These are phyloP conservation scores for Monosporascus cannonballus DNA, from an alignment of 2,329 filamentous ascomycete species.

Conservation along the genomic window DNA sequence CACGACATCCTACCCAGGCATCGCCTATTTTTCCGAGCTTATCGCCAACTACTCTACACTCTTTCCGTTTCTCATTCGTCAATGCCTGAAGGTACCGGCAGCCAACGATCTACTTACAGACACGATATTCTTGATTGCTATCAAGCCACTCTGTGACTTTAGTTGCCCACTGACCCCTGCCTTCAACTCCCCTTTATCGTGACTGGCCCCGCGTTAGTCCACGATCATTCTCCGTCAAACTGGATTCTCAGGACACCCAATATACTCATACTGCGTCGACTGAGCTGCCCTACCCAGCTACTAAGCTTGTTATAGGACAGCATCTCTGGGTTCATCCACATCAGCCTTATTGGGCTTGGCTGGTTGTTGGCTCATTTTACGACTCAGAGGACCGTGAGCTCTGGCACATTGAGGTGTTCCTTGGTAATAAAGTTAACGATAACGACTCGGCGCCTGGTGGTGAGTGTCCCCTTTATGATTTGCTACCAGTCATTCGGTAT, in stretches of 20 bases:
- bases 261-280: not conserved
- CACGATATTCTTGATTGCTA: too few species aligned
- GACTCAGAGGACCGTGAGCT: constrained; percentile 33
- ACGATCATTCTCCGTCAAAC: constrained; percentile 9
- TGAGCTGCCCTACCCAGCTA: constrained; percentile 38
- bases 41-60: too few species aligned
- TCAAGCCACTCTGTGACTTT: too few species aligned
- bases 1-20: too few species aligned
- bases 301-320: constrained; percentile 39
- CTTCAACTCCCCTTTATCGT: not conserved
- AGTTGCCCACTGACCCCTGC: too few species aligned
- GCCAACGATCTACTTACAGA: too few species aligned
- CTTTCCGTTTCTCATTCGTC: too few species aligned
- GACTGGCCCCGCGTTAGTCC: constrained; percentile 8
- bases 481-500: constrained; percentile 2
- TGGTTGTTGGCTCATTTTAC: constrained; percentile 42
- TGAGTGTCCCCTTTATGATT: not conserved
- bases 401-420: constrained; percentile 42
- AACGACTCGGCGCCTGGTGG: constrained; percentile 1
- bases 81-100: too few species aligned
- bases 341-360: constrained; percentile 36
- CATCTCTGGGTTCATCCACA: constrained; percentile 28
- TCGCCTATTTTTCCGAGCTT: too few species aligned
- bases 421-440: constrained; percentile 17
- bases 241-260: constrained; percentile 17